Base-by-base conservation (phyloP, 495 filamentous ascomycete species). In the Amphirosellinia nigrospora region DNA sequence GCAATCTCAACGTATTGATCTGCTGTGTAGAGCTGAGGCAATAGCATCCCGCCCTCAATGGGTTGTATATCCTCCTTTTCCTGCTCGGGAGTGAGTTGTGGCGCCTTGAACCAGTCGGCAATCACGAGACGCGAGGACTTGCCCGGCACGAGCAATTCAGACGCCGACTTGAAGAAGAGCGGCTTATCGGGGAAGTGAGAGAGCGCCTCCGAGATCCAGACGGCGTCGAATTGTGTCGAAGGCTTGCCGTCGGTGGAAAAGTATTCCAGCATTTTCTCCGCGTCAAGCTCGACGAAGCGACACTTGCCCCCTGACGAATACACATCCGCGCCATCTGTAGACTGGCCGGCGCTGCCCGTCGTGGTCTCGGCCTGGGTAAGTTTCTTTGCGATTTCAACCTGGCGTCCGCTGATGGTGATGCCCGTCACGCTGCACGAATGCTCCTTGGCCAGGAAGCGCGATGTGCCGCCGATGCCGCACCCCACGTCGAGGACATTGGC, bases 181-280 rank as follows among this genome's bases (percentile, higher is more conserved):
- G 79, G 79, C 75, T 88, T 89, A 36, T 86, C 78, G 0, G 87
- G 86, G 64, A 89, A 80, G 74, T 89, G 87, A 68, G 83, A 86
- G 71, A 89, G 79, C 19, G 86, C 87, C 73, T 89, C 87, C 9
- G 82, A 85, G 68, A 89, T 88, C 87, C 87, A 89, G 15, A 89
- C 84, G 52, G 80, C 80, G 65, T 89, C 86, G 64, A 89, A 88
- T 8, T 56, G 70, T 16, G 45, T 72, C 21, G 69, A 60, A 11
- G 73, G 74, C 53, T 21, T 52, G 21, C 30, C 61, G 2, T 75
- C 72, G 2, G 66, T 69, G 7, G 73, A 74, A 68, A 88, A 88
- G 69, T 77, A 78, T 7, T 84, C 83, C 1, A 82, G 82, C 85
- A 89, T 87, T 69, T 78, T 86, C 81, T 89, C 86, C 28, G 87